phyloP scores from a whole-genome alignment of 192 early-diverging fungal genomes.

The Coemansia javaensis region DNA sequence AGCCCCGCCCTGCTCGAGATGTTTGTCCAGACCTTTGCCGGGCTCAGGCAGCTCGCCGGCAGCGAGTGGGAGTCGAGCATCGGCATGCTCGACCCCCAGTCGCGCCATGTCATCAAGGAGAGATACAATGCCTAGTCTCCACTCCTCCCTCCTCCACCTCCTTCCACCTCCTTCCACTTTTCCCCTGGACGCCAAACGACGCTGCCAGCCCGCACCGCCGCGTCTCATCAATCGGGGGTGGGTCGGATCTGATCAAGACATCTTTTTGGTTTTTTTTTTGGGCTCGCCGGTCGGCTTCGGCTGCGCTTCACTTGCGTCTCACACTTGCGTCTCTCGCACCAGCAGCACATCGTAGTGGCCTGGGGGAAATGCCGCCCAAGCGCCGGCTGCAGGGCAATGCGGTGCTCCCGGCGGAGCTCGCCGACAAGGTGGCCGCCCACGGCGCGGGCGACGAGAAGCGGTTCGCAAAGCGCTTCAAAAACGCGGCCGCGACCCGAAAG shows the following conservation, averaged over 20 bases:
- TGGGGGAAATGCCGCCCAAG: constrained; percentile 28
- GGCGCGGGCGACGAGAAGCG: constrained; percentile 11
- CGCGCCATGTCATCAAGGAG: constrained; percentile 32
- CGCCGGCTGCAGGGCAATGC: constrained; percentile 38
- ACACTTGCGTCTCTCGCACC: too few relatives aligned
- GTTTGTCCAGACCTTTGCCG: constrained; percentile 51
- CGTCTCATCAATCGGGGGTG: neutral
- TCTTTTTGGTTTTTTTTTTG: constrained; percentile 3
- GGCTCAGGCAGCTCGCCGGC: constrained; percentile 49
- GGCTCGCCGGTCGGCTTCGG: too few relatives aligned
- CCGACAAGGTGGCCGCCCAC: constrained; percentile 9
- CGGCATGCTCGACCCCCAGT: constrained; percentile 45
- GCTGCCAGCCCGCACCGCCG: too few relatives aligned
- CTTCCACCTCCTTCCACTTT: too few relatives aligned
- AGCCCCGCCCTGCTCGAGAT: constrained; percentile 38
- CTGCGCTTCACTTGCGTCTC: too few relatives aligned
- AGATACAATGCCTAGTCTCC: constrained; percentile 29
- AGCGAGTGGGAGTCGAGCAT: constrained; percentile 41
- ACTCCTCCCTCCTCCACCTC: neutral
- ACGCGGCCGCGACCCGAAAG: constrained; percentile 29
- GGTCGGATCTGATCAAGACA: too few relatives aligned
- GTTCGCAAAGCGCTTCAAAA: constrained; percentile 39
- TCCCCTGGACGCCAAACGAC: too few relatives aligned
- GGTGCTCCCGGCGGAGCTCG: constrained; percentile 21
- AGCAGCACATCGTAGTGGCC: too few relatives aligned